Evolutionary conservation across 2,329 filamentous ascomycete species (phyloP).

Genomic region (Trichoderma sp.): DNA sequence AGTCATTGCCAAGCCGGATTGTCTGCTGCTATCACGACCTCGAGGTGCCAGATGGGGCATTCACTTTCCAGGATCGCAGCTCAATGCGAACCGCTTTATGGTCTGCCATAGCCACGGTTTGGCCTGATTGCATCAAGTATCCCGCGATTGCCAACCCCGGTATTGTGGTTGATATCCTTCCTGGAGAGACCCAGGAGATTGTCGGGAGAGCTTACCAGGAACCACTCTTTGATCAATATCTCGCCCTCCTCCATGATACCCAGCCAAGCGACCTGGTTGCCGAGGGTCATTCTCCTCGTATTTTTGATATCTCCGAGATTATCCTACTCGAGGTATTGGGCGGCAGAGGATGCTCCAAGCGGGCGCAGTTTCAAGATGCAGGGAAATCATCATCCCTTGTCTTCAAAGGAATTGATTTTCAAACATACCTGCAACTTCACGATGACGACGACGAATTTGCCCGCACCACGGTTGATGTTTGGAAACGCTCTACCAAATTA

Average conservation of each 20-base stretch:
- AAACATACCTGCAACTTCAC: neutral
- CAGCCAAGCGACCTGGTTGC: neutral
- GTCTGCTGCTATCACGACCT: neutral
- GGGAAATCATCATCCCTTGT: neutral
- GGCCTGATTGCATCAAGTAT: neutral
- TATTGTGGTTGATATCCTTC: neutral
- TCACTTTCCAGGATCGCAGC: neutral
- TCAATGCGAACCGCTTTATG: neutral
- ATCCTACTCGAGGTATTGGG: neutral
- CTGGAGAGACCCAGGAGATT: neutral
- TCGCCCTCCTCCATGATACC: neutral
- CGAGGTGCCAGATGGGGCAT: neutral
- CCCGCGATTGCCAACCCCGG: neutral
- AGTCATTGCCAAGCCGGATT: neutral
- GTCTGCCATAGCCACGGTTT: neutral
- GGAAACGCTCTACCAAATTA: neutral
- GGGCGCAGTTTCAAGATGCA: neutral
- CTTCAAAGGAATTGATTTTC: neutral
- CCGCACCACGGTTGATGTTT: neutral
- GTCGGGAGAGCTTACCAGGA: neutral
- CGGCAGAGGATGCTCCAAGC: neutral
- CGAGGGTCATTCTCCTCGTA: neutral
- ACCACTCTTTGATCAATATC: neutral
- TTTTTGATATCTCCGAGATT: neutral
- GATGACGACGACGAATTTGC: neutral